These are phyloP conservation scores for Hymenoscyphus repandus DNA, from an alignment of 2,329 filamentous ascomycete species.

Conservation along the genomic window DNA sequence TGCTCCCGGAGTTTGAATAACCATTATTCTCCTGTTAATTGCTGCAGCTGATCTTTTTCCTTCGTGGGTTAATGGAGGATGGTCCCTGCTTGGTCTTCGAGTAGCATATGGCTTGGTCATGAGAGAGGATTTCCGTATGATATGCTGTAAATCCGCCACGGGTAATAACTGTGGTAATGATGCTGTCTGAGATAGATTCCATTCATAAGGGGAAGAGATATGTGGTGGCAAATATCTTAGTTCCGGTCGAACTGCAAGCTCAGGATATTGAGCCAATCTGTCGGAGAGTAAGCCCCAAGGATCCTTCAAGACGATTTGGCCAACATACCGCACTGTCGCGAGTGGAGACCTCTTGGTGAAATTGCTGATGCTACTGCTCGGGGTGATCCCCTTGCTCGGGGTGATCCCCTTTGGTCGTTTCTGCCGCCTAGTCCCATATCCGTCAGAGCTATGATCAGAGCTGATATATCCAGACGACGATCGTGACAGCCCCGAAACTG, in stretches of 20 bases:
- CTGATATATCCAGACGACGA: constrained; percentile 15
- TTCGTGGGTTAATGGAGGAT: constrained; percentile 9
- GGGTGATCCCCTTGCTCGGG: constrained; percentile 23
- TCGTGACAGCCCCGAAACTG: constrained; percentile 17
- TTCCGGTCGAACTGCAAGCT: constrained; percentile 20
- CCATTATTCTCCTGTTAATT: constrained; percentile 10
- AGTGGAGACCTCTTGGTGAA: constrained; percentile 23
- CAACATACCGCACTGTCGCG: constrained; percentile 22
- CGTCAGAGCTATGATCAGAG: constrained; percentile 12
- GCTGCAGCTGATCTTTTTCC: constrained; percentile 5
- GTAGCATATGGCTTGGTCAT: constrained; percentile 7
- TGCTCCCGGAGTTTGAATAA: not conserved
- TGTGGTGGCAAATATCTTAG: constrained; percentile 21
- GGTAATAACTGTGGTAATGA: constrained; percentile 17
- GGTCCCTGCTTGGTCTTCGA: constrained; percentile 10
- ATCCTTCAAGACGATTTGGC: not conserved
- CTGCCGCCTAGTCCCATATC: constrained; percentile 7
- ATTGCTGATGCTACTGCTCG: constrained; percentile 27
- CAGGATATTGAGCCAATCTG: constrained; percentile 24
- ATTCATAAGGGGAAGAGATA: constrained; percentile 21
- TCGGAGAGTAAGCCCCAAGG: constrained; percentile 5
- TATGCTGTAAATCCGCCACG: constrained; percentile 14
- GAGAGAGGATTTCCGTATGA: constrained; percentile 14
- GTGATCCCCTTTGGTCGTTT: constrained; percentile 18
- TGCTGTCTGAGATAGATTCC: constrained; percentile 16